Evolutionary conservation across 1,284 basidiomycete species (phyloP), one percentile per base, ranked within the genome.

Genomic region (Bondarzewia mesenterica): DNA sequence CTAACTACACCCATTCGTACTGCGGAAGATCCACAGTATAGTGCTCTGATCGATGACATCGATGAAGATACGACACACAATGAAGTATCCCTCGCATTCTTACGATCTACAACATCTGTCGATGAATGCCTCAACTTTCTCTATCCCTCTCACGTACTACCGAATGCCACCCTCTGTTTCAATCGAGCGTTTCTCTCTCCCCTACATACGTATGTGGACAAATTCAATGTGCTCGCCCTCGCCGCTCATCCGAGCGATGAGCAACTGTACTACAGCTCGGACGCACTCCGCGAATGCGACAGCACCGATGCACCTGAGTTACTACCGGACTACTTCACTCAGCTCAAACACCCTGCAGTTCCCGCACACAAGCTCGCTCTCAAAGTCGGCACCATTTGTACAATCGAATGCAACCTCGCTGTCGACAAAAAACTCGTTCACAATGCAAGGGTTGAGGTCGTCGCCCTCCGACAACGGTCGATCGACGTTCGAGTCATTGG

Each of bases 391-490:
- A 60, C 56, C 0, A 57, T 72, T 4, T 71, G 62, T 51, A 57
- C 65, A 6, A 50, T 72, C 3, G 51, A 71, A 49, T 60, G 67
- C 40, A 72, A 71, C 57, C 59, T 71, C 23, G 67, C 68, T 3
- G 52, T 67, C 3, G 64, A 67, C 5, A 56, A 55, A 1, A 67
- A 68, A 0, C 53, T 72, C 14, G 70, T 71, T 6, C 71, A 71
- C 54, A 72, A 72, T 58, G 60, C 62, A 0, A 55, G 67, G 1
- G 63, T 67, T 2, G 56, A 70, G 16, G 56, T 72, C 6, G 49
- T 54, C 2, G 52, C 58, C 25, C 45, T 63, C 21, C 53, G 66
- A 4, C 55, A 54, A 1, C 57, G 54, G 3, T 40, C 51, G n/a
- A 12, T 20, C 3, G 58, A 50, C 8, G 58, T 57, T n/a, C 14